Base-by-base conservation (phyloP, 495 filamentous ascomycete genomes). In the Penicillium herquei region DNA sequence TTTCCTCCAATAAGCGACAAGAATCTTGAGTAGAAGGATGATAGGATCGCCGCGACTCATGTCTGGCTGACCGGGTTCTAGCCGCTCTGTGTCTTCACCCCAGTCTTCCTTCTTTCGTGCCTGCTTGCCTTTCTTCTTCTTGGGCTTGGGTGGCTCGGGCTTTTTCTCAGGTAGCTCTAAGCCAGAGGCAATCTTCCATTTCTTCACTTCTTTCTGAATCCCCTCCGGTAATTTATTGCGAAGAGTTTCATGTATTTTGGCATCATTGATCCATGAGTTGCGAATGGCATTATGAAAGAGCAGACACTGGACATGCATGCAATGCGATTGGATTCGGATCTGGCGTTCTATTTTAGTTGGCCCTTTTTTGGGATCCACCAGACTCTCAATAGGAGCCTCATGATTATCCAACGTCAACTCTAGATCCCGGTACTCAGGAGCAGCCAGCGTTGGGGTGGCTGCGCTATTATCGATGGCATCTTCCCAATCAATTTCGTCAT, bases 251-350 rank as follows among this genome's bases (percentile, higher is more conserved):
- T 97, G 92, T 7, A 92, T 75, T 50, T 90, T 82, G 18, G 80
- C 62, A 63, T 98, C 91, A 57, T 89, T 92, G 21, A 86, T 66
- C 93, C 94, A 98, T 7, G 82, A 64, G 69, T 97, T 98, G 21
- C 94, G 86, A 16, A 96, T 65, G 0, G 87, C 80, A 68, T 97
- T 97, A 62, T 97, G 92, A 71, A 85, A 94, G 42, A 98, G 81
- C 43, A 98, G 71, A 54, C 86, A 82, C 65, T 93, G 89, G 4
- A 98, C 93, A 71, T 98, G 94, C 63, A 94, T 79, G 59, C 88
- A 87, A 66, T 98, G 94, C 7, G 90, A 91, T 37, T 83, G 72
- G 7, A 86, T 77, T 34, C 94, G 79, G 39, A 93, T 90, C 55
- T 81, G 80, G 55, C 91, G 83, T 63, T 97, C 88, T 8, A 87